Evolutionary conservation across 23 red algal genomes (phyloP).

Genomic region (Gracilaria domingensis): DNA sequence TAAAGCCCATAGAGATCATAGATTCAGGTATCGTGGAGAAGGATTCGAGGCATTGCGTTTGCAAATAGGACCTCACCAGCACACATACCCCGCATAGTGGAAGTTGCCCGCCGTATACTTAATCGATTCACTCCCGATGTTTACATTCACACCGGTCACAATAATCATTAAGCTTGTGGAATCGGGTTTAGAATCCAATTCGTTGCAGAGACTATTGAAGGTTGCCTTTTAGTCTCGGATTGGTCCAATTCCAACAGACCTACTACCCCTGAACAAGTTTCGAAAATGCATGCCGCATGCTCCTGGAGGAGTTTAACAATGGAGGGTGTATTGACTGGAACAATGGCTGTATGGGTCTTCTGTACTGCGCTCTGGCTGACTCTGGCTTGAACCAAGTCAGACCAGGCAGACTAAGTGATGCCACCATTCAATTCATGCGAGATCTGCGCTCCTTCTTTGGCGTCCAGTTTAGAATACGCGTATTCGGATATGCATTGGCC

Average conservation of each 20-base stretch:
- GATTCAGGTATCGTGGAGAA: constrained; percentile 80
- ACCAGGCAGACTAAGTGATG: constrained; percentile 66
- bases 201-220: constrained; percentile 80
- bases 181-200: constrained; percentile 71
- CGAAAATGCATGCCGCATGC: constrained; percentile 54
- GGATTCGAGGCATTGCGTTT: constrained; percentile 81
- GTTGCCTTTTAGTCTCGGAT: constrained; percentile 76
- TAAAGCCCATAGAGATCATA: constrained; percentile 71
- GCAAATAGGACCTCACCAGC: constrained; percentile 63
- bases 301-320: constrained; percentile 77
- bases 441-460: constrained; percentile 86
- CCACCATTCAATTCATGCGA: constrained; percentile 69
- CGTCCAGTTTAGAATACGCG: constrained; percentile 72
- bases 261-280: constrained; percentile 44
- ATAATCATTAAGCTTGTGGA: constrained; percentile 51
- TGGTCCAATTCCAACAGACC: constrained; percentile 32
- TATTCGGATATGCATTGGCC: constrained; percentile 18
- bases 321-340: constrained; percentile 74
- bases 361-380: constrained; percentile 76
- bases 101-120: constrained; percentile 55
- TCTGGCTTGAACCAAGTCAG: constrained; percentile 70
- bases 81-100: constrained; percentile 66
- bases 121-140: constrained; percentile 80
- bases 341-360: constrained; percentile 54
- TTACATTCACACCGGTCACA: constrained; percentile 78